Conservation (phyloP, 805 yeast genomes). For the Alloascoidea hylecoeti region DNA sequence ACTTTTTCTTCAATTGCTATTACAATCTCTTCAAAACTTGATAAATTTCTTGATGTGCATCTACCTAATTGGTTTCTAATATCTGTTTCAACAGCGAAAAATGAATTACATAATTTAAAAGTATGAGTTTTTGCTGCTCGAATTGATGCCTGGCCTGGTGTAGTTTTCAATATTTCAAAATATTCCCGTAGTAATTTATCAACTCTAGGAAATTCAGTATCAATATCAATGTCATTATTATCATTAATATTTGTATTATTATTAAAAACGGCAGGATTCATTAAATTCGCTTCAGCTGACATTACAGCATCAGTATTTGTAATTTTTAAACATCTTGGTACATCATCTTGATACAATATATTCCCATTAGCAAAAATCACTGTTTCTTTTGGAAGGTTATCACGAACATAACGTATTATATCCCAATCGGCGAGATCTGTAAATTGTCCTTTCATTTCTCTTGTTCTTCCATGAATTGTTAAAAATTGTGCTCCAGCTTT, state of each 20-base stretch:
- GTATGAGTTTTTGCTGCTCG: slow-evolving; percentile 86
- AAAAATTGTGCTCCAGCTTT: slow-evolving; percentile 92
- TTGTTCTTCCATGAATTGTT: slow-evolving; percentile 88
- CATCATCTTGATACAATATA: slow-evolving; percentile 78
- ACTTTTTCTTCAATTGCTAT: slow-evolving; percentile 56
- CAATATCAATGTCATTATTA: slow-evolving; percentile 30
- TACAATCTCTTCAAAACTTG: slow-evolving; percentile 43
- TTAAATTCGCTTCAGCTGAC: slow-evolving; percentile 94
- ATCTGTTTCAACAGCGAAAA: slow-evolving; percentile 63
- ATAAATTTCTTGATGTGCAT: slow-evolving; percentile 14
- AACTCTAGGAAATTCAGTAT: slow-evolving; percentile 70
- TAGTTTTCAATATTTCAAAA: slow-evolving; percentile 59
- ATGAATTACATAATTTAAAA: slow-evolving; percentile 75
- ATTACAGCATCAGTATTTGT: slow-evolving; percentile 81
- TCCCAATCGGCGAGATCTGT: slow-evolving; percentile 96
- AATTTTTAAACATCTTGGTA: slow-evolving; percentile 48
- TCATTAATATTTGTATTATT: slow-evolving; percentile 3
- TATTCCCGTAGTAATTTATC: slow-evolving; percentile 77
- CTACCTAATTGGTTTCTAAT: slow-evolving; percentile 61
- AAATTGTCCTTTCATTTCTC: slow-evolving; percentile 95
- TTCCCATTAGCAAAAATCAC: slow-evolving; percentile 94
- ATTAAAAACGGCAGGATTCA: slow-evolving; percentile 83
- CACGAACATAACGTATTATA: slow-evolving; percentile 57
- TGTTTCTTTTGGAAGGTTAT: slow-evolving; percentile 55
- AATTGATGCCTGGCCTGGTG: slow-evolving; percentile 59